Evolutionary conservation across 352 stramenopile genomes (phyloP), one percentile per base, ranked within the genome.

Genomic region (Phytophthora tubulina): DNA sequence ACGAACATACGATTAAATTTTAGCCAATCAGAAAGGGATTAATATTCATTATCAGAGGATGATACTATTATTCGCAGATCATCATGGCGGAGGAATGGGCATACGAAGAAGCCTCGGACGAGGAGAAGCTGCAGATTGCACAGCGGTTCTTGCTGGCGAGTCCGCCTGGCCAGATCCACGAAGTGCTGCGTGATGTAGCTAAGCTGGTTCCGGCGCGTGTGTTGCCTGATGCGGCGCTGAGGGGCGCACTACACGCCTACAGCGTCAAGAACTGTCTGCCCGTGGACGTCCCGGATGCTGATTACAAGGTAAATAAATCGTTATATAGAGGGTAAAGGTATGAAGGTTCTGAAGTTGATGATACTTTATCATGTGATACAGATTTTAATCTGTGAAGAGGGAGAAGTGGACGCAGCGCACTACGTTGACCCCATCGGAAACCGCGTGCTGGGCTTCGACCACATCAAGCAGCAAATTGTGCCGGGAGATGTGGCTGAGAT

Each of bases 71-170:
- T 55, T 66, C 39, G 27, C 52, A 32, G 17, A 59, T 59, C n/a
- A 52, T 45, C 30, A 95, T 95, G 88, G 79, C 77, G 41, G 84
- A 93, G 61, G 83, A 91, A 58, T 88, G 80, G 73, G 72, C 72
- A 41, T 85, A 86, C 70, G 86, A 89, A 51, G 86, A 90, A 60
- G 86, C 94, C 27, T 78, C 87, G 46, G 87, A 96, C 70, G 86
- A 96, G 65, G 92, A 97, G 79, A 96, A 97, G 85, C 78, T 97
- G 49, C 79, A 86, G 61, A 94, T 97, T 61, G 89, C 91, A 57
- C 87, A 96, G 81, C 89, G 91, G 39, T 95, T 97, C 53, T 71
- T 98, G 61, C 76, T 97, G n/a, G 92, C 91, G 11, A 96, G 84
- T 67, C 93, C 92, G 4, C 93, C 95, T 0, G 93, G 94, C 14